Evolutionary conservation across 2,329 filamentous ascomycete genomes (phyloP).

Genomic region (Drechslera avenae): DNA sequence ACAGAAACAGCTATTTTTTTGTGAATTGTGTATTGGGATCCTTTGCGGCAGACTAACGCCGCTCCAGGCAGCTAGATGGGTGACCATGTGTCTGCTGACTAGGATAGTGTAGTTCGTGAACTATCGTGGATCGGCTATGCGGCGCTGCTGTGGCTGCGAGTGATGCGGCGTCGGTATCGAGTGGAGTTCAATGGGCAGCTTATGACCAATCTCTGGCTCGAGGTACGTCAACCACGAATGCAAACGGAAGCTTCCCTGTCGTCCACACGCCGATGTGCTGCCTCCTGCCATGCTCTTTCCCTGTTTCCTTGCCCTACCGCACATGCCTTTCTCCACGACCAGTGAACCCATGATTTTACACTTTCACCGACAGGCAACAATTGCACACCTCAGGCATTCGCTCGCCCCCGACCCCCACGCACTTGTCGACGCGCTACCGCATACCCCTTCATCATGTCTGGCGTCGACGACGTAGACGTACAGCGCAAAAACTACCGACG

Average conservation of each 20-base stretch:
- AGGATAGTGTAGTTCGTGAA: no score
- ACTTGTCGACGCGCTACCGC: neutral
- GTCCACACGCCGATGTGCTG: constrained; percentile 12
- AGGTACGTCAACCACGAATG: constrained; percentile 32
- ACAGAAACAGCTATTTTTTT: no score
- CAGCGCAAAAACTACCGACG: constrained; percentile 46
- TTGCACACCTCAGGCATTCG: neutral
- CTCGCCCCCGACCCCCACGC: constrained; percentile 5
- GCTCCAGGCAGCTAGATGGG: no score
- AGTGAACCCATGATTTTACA: constrained; percentile 2
- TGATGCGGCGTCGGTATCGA: constrained; percentile 16
- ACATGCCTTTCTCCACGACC: constrained; percentile 1
- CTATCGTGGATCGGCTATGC: constrained; percentile 17
- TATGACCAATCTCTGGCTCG: constrained; percentile 8
- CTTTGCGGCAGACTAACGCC: no score
- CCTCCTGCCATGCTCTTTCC: constrained; percentile 13
- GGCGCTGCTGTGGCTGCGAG: constrained; percentile 21
- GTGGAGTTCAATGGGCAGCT: constrained; percentile 21
- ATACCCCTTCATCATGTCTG: constrained; percentile 39
- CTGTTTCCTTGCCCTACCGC: constrained; percentile 14
- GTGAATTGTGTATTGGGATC: no score
- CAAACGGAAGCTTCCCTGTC: constrained; percentile 14
- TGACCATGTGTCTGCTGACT: no score
- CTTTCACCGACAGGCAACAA: neutral
- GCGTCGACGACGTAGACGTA: constrained; percentile 51